Base-by-base conservation (phyloP, 176 grass and related monocot species). In the Raddia guianensis region DNA sequence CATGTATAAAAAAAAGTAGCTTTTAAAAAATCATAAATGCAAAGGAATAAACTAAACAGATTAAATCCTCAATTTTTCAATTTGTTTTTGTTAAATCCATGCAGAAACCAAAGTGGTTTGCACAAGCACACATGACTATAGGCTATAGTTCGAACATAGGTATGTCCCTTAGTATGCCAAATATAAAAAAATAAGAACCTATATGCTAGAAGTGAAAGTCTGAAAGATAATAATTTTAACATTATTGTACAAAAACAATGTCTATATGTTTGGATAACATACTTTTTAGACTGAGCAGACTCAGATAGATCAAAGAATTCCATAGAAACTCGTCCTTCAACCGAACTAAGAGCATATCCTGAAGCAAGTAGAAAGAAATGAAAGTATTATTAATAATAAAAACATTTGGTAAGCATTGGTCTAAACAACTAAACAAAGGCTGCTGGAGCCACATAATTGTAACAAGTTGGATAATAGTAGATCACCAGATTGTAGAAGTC, bases 261-360 rank as follows among this genome's bases (percentile, higher is more conserved):
- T 33, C 68, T 62, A 60, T 10, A 53, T 72, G 69, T 57, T 46
- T 34, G 49, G 49, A 63, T 52, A 60, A 73, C 60, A 72, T 99
- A 99, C 96, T 93, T 99, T 80, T 95, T 99, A 19, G 93, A 83
- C 68, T 99, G 96, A 35, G 87, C 88, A 78, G 88, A 86, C 63
- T 99, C 96, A 6, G 92, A 95, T 68, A 95, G 86, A 85, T 95
- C 90, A 59, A 99, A 99, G 66, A 99, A 99, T 63, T 99, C 96
- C 92, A 99, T 99, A 50, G 96, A 91, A 48, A 99, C 92, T 63
- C 92, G 82, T 7, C 96, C 96, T 91, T 99, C 96, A 3, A 99
- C 88, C 52, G 96, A 99, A 89, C 96, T 99, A 12, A 99, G 92
- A 82, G 96, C 86, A 86, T 82, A 99, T 37, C 96, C 96, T 99